Base-by-base conservation (phyloP, 352 stramenopile species). In the Phytophthora aleatoria region DNA sequence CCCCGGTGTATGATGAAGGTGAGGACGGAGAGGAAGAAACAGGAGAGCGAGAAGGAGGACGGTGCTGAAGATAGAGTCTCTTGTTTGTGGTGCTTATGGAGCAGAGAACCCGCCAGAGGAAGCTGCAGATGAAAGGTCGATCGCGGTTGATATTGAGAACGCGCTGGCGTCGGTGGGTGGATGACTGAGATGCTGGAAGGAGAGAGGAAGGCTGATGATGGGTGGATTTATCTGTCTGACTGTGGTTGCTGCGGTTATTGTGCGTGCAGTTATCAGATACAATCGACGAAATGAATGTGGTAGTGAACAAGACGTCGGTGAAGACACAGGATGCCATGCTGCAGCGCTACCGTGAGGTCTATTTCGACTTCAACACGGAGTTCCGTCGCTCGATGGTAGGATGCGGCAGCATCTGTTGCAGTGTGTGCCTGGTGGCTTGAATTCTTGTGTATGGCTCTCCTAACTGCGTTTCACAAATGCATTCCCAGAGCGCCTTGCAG, bases 311-410 rank as follows among this genome's bases (percentile, higher is more conserved):
- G 38, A 92, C 86, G 51, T 79, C 77, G 11, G 76, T 81, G 20
- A 96, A 94, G 61, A 82, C 84, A 35, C 88, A 96, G 58, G 88
- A 96, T 54, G 89, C 89, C 3, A 74, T 98, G 47, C 74, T 98
- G 35, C 95, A 98, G 74, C 85, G 96, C 42, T 99, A 99, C 73
- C 88, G 95, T 27, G 95, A 98, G 74, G 89, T 98, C 52, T 87
- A 98, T 45, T 98, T 98, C 63, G 95, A 99, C 76, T 97, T 97
- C 36, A 96, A 92, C 36, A 95, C 88, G 24, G 94, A 99, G 72
- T 99, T 98, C 70, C 88, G 97, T 69, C 83, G 86, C 27, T 91
- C 86, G 0, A 90, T 91, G 79, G 88, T 95, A 59, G 50, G 67
- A 44, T 42, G 28, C 15, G 9, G 2, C 13, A 41, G 9, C 27